Percentiles rank a stretch among this genome's conserved stretches.
Conservation (phyloP, 306 rosid species). For the Hylodesmum podocarpum region DNA sequence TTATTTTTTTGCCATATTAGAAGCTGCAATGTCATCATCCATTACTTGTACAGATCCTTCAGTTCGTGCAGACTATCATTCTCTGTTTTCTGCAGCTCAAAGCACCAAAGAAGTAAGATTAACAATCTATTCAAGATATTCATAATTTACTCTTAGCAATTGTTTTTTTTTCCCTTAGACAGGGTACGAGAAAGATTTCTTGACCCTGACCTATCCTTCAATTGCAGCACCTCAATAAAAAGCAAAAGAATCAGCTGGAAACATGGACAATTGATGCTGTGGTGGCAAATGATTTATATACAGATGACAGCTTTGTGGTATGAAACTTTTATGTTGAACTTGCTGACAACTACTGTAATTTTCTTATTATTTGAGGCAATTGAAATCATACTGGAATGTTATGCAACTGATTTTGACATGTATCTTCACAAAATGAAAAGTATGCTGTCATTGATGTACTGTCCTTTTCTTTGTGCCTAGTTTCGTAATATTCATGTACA, state of each 20-base stretch:
- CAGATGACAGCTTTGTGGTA: constrained; percentile 97
- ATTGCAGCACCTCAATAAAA: constrained; percentile 66
- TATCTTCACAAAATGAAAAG: constrained; percentile 22
- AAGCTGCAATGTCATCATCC: constrained; percentile 77
- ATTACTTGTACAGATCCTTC: constrained; percentile 76
- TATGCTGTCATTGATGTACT: background rate
- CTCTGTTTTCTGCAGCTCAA: constrained; percentile 69
- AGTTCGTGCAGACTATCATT: constrained; percentile 68
- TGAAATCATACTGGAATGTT: constrained; percentile 2
- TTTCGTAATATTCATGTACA: background rate
- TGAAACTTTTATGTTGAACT: constrained; percentile 22
- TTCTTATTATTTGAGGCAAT: constrained; percentile 22
- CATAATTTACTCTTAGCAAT: background rate
- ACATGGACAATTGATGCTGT: constrained; percentile 69
- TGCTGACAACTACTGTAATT: background rate
- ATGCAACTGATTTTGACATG: constrained; percentile 18
- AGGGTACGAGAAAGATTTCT: constrained; percentile 14
- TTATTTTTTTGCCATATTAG: constrained; percentile 65
- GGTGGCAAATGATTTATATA: constrained; percentile 74
- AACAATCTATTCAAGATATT: background rate
- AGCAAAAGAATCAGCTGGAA: constrained; percentile 73
- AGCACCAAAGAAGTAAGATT: constrained; percentile 59
- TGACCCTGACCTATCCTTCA: background rate
- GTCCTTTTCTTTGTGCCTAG: background rate
- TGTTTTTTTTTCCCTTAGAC: background rate